Percentiles rank a stretch among this genome's conserved stretches.
These are phyloP conservation scores for Trypanosoma congolense DNA, from an alignment of 208 protist species.

Conservation along the genomic window DNA sequence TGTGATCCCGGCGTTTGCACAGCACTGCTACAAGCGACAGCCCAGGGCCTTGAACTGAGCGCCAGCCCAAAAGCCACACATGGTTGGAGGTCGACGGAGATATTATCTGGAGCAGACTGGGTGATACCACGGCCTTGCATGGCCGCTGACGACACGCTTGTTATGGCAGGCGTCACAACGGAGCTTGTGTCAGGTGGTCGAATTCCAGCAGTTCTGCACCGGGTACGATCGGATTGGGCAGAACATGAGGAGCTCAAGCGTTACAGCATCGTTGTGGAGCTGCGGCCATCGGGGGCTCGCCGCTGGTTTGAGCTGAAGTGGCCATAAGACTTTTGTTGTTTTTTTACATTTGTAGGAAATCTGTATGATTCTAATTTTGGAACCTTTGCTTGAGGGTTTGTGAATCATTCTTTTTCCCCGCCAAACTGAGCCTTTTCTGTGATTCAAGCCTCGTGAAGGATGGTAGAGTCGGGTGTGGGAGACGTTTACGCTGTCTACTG, in stretches of 20 bases:
- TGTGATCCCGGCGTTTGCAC: slow-evolving; percentile 76
- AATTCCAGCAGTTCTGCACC: slow-evolving; percentile 49
- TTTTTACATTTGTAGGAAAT: too few relatives aligned
- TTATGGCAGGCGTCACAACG: slow-evolving; percentile 44
- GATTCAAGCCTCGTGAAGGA: too few relatives aligned
- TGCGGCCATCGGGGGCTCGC: slow-evolving; percentile 35
- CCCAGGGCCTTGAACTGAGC: slow-evolving; percentile 35
- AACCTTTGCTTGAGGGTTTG: too few relatives aligned
- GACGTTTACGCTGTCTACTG: too few relatives aligned
- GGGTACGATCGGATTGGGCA: slow-evolving; percentile 52
- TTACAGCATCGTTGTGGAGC: slow-evolving; percentile 70
- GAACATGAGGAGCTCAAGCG: slow-evolving; percentile 13
- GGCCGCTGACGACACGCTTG: slow-evolving; percentile 21
- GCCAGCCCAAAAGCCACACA: not conserved
- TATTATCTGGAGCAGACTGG: slow-evolving; percentile 6
- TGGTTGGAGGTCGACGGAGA: too few relatives aligned
- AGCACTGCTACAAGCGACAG: slow-evolving; percentile 36
- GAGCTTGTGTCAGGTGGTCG: slow-evolving; percentile 28
- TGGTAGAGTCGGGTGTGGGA: too few relatives aligned
- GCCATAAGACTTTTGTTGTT: too few relatives aligned
- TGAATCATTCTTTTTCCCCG: too few relatives aligned
- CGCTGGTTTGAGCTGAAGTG: slow-evolving; percentile 26
- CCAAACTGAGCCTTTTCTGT: too few relatives aligned
- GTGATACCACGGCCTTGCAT: slow-evolving; percentile 4
- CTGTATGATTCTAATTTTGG: too few relatives aligned